phyloP scores from a whole-genome alignment of 148 eudicot species.

The Camellia lanceoleosa region DNA sequence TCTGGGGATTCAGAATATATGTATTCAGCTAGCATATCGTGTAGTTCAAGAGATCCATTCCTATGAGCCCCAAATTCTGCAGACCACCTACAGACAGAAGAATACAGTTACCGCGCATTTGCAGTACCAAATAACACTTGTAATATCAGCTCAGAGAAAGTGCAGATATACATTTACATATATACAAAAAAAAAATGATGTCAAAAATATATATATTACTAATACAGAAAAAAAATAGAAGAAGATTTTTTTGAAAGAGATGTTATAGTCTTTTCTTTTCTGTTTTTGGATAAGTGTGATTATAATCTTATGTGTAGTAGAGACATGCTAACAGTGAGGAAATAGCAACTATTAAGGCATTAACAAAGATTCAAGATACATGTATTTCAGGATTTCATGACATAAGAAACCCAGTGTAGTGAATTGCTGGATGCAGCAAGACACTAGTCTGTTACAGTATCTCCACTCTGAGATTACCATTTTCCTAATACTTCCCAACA shows the following conservation, averaged over 20 bases:
- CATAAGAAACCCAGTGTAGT: background rate
- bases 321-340: background rate
- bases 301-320: too few species aligned
- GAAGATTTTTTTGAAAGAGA: too few species aligned
- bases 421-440: background rate
- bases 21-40: constrained; percentile 91
- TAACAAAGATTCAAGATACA: background rate
- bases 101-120: background rate
- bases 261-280: too few species aligned
- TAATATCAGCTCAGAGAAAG: background rate
- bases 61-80: constrained; percentile 66
- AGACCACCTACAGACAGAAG: constrained; percentile 70
- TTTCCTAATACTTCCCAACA: background rate
- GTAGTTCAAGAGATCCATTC: constrained; percentile 76
- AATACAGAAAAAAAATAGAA: too few species aligned
- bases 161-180: too few species aligned
- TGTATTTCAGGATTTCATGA: background rate
- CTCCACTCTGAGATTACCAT: background rate
- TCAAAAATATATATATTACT: too few species aligned
- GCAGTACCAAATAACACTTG: background rate
- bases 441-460: background rate
- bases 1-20: constrained; percentile 88
- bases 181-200: too few species aligned
- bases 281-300: too few species aligned
- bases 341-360: background rate